Evolutionary conservation across 306 rosid genomes (phyloP).

Genomic region (Glycine soja): DNA sequence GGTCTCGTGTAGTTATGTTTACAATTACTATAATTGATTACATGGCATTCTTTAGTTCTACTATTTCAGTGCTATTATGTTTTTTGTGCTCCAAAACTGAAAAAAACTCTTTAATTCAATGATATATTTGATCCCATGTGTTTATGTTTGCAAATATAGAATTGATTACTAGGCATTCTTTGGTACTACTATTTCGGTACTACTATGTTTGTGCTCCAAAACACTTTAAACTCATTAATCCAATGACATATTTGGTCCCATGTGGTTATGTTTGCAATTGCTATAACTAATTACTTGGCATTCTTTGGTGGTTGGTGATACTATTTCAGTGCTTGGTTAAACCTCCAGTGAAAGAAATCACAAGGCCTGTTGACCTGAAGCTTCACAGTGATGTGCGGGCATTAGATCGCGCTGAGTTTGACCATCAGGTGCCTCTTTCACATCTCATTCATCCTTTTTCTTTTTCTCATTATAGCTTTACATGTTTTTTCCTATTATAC

Average conservation of each 20-base stretch:
- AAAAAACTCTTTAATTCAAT: not conserved
- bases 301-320: conserved; percentile 39
- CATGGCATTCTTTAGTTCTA: too few relatives aligned
- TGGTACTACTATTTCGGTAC: too few relatives aligned
- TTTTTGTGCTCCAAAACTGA: not conserved
- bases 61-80: not conserved
- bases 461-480: too few relatives aligned
- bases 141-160: too few relatives aligned
- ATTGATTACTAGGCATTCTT: too few relatives aligned
- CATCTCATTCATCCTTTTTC: not conserved
- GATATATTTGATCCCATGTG: too few relatives aligned
- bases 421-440: conserved; percentile 67
- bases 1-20: too few relatives aligned
- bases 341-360: conserved; percentile 77
- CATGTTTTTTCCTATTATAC: too few relatives aligned
- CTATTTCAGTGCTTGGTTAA: conserved; percentile 69
- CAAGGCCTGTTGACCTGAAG: conserved; percentile 70
- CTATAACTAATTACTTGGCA: not conserved
- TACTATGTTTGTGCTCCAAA: too few relatives aligned
- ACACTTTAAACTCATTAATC: too few relatives aligned
- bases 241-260: not conserved
- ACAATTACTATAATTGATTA: too few relatives aligned
- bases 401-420: conserved; percentile 83
- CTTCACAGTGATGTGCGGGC: conserved; percentile 82
- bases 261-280: conserved; percentile 17